These are phyloP conservation scores for Fusarium brevicatenulatum DNA, from an alignment of 2,329 filamentous ascomycete genomes.

Conservation along the genomic window DNA sequence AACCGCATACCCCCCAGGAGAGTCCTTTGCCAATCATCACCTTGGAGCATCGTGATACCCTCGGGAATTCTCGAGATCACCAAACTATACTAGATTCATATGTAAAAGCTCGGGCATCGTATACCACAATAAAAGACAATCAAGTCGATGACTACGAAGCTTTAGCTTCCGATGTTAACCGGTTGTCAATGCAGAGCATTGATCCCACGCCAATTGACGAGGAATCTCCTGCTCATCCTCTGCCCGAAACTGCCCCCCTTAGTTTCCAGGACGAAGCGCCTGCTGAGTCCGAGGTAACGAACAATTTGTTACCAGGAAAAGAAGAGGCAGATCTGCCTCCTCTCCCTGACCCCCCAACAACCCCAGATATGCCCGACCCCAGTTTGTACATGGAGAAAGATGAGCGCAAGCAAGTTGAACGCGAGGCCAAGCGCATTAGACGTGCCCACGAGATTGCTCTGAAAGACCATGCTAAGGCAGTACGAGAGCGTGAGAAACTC, in stretches of 20 bases:
- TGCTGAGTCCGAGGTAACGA: background rate
- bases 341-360: slow-evolving; percentile 61
- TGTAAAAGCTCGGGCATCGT: background rate
- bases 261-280: background rate
- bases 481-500: slow-evolving; percentile 71
- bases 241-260: background rate
- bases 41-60: slow-evolving; percentile 34
- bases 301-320: background rate
- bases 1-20: slow-evolving; percentile 4
- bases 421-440: slow-evolving; percentile 69
- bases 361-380: slow-evolving; percentile 61
- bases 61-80: slow-evolving; percentile 24
- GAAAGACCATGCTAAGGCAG: slow-evolving; percentile 72
- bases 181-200: slow-evolving; percentile 49
- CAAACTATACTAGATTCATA: slow-evolving; percentile 27
- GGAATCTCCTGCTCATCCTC: background rate
- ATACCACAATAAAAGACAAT: background rate
- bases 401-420: slow-evolving; percentile 73
- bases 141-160: background rate
- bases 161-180: slow-evolving; percentile 22
- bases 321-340: slow-evolving; percentile 38
- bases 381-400: slow-evolving; percentile 70
- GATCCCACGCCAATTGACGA: slow-evolving; percentile 54
- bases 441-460: slow-evolving; percentile 74
- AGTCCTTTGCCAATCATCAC: slow-evolving; percentile 30